Conservation (phyloP, 495 filamentous ascomycete species). For the Darksidea phi region DNA sequence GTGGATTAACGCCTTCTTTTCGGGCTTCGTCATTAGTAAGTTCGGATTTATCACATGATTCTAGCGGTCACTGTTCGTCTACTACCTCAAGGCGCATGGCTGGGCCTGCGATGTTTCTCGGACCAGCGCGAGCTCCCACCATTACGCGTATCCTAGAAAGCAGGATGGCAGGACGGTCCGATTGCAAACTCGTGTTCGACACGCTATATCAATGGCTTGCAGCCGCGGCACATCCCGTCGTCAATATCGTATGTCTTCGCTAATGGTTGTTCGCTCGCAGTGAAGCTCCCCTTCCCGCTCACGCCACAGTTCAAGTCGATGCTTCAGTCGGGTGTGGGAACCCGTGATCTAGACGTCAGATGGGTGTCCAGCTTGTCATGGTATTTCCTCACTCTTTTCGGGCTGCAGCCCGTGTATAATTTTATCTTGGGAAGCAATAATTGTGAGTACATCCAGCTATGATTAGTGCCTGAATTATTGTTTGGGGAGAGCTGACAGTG, state of each 20-base stretch:
- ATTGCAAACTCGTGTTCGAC: background rate
- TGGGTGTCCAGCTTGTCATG: slow-evolving; percentile 98
- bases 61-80: no score
- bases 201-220: background rate
- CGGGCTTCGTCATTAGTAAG: slow-evolving; percentile 93
- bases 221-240: background rate
- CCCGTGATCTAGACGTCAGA: slow-evolving; percentile 89
- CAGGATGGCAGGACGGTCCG: background rate
- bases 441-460: slow-evolving; percentile 54
- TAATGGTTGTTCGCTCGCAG: slow-evolving; percentile 47
- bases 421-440: slow-evolving; percentile 96
- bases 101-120: no score
- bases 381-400: slow-evolving; percentile 98
- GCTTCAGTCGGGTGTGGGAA: slow-evolving; percentile 94
- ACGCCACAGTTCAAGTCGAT: slow-evolving; percentile 99
- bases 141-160: background rate
- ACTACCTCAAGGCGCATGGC: no score
- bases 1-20: slow-evolving; percentile 99
- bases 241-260: background rate
- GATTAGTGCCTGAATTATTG: background rate
- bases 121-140: background rate
- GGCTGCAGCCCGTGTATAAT: slow-evolving; percentile 95
- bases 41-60: slow-evolving; percentile 25
- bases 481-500: slow-evolving; percentile 23
- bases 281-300: slow-evolving; percentile 97